These are phyloP conservation scores for Penicillium pancosmium DNA, from an alignment of 495 filamentous ascomycete genomes.

Conservation along the genomic window DNA sequence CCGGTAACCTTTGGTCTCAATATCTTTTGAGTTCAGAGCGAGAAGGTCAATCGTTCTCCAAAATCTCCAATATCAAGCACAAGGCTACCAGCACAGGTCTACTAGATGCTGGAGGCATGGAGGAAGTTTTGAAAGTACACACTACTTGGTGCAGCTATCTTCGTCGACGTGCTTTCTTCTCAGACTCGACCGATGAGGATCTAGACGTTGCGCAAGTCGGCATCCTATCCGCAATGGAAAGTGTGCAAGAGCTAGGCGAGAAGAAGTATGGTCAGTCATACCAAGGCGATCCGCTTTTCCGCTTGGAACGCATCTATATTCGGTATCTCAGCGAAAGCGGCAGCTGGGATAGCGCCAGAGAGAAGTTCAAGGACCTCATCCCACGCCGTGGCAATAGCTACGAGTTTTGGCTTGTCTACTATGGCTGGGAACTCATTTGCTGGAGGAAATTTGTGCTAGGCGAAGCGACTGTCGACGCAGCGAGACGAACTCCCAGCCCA, in stretches of 20 bases:
- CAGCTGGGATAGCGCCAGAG: slow-evolving; percentile 66
- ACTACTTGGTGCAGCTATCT: slow-evolving; percentile 92
- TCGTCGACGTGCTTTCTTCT: slow-evolving; percentile 76
- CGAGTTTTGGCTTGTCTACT: slow-evolving; percentile 92
- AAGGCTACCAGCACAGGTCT: slow-evolving; percentile 81
- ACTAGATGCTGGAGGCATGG: slow-evolving; percentile 74
- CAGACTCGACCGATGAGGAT: slow-evolving; percentile 79
- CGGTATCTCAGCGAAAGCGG: slow-evolving; percentile 83
- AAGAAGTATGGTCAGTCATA: slow-evolving; percentile 75
- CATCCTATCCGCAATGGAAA: slow-evolving; percentile 80
- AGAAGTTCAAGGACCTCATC: slow-evolving; percentile 73
- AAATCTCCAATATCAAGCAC: slow-evolving; percentile 88
- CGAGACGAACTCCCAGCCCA: slow-evolving; percentile 54
- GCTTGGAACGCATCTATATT: slow-evolving; percentile 87
- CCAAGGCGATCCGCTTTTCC: slow-evolving; percentile 81
- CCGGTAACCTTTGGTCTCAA: slow-evolving; percentile 85
- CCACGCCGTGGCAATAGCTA: slow-evolving; percentile 70
- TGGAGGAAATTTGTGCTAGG: slow-evolving; percentile 61
- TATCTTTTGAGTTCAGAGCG: slow-evolving; percentile 82
- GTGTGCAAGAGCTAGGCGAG: slow-evolving; percentile 75
- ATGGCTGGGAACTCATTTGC: slow-evolving; percentile 82
- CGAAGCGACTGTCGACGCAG: slow-evolving; percentile 49
- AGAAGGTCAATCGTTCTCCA: slow-evolving; percentile 70
- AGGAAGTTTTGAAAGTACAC: slow-evolving; percentile 85
- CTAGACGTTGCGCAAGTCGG: slow-evolving; percentile 91